Evolutionary conservation across 1,139 yeast genomes (phyloP).

Genomic region (Candida pseudoviswanathii): DNA sequence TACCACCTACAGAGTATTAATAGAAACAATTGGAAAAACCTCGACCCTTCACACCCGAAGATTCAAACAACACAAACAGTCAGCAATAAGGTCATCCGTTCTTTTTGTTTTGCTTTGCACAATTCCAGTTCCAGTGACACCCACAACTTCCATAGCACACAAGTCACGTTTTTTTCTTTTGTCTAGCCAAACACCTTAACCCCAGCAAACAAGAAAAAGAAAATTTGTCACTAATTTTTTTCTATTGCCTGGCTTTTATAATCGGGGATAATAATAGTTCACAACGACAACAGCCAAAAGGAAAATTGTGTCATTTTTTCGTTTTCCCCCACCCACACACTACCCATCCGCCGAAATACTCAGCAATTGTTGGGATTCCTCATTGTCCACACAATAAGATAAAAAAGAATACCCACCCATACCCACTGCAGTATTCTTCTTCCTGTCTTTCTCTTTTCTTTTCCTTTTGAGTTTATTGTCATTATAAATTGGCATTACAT

Average conservation of each 20-base stretch:
- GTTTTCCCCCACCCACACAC: background rate
- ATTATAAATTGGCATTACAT: too few species aligned
- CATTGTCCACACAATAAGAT: background rate
- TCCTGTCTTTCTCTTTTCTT: background rate
- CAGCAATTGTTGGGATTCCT: too few species aligned
- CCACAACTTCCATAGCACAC: background rate
- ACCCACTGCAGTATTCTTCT: background rate
- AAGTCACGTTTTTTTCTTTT: slow-evolving; percentile 1
- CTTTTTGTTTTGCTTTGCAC: background rate
- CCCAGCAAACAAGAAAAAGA: background rate
- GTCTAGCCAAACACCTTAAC: background rate
- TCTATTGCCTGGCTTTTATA: too few species aligned
- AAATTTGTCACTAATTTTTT: background rate
- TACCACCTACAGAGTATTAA: background rate
- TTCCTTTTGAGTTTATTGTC: too few species aligned
- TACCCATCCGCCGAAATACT: too few species aligned
- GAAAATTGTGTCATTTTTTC: background rate
- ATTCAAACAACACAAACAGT: too few species aligned
- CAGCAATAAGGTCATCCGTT: too few species aligned
- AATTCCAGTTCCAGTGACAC: background rate
- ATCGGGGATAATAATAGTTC: too few species aligned
- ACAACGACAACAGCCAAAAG: background rate
- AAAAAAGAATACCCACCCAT: background rate
- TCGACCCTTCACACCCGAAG: too few species aligned
- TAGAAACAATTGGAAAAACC: background rate